phyloP scores from a whole-genome alignment of 345 rosid species.

The Pugionium dolabratum region DNA sequence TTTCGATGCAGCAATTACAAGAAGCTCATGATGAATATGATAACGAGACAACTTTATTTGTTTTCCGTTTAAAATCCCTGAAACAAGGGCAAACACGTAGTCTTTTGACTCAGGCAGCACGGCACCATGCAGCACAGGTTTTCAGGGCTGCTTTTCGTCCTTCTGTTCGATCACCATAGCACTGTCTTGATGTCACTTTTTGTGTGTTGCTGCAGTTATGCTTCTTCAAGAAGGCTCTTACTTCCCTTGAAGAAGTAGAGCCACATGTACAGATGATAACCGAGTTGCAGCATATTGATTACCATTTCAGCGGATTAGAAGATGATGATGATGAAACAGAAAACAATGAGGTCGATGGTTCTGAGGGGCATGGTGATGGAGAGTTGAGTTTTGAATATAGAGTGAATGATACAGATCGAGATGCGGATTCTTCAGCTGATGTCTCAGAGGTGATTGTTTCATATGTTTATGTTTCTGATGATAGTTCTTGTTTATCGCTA shows the following conservation, averaged over 20 bases:
- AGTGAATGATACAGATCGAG: conserved; percentile 52
- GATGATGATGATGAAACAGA: conserved; percentile 61
- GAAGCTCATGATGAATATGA: conserved; percentile 81
- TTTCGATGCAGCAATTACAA: conserved; percentile 66
- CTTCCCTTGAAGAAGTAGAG: conserved; percentile 79
- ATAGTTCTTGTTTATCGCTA: conserved; percentile 8
- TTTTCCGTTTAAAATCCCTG: conserved; percentile 86
- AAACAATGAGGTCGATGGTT: conserved; percentile 48
- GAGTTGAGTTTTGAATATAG: conserved; percentile 83
- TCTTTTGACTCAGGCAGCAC: conserved; percentile 95
- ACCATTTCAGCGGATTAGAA: conserved; percentile 77
- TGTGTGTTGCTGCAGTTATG: conserved; percentile 58
- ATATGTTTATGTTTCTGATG: conserved; percentile 21
- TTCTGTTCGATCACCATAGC: conserved; percentile 12
- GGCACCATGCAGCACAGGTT: conserved; percentile 99
- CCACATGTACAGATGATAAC: conserved; percentile 68
- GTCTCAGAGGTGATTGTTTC: conserved; percentile 64
- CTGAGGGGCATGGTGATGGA: conserved; percentile 60
- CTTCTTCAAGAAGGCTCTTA: conserved; percentile 81
- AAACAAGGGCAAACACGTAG: conserved; percentile 96
- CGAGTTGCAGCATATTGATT: conserved; percentile 81
- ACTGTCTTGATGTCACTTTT: conserved; percentile 11
- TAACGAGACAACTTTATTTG: conserved; percentile 82
- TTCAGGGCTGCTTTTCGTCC: conserved; percentile 5
- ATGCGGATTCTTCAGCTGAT: conserved; percentile 46